Evolutionary conservation across 768 basidiomycete genomes (phyloP).

Genomic region (Calocera viscosa): DNA sequence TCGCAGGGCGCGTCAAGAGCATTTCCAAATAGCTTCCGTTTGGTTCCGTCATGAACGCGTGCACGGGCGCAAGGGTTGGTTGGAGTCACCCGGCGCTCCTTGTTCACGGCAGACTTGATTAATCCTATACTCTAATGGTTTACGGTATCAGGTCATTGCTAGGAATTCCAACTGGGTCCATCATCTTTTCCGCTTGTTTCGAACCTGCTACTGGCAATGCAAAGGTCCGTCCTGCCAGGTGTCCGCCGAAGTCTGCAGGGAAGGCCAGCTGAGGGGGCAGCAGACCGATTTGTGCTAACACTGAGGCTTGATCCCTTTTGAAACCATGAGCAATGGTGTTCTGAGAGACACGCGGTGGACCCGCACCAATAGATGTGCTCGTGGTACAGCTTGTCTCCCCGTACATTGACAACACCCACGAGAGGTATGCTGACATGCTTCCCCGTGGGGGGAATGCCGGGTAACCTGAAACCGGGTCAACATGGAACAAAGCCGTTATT

Average conservation of each 20-base stretch:
- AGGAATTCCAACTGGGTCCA: constrained; percentile 33
- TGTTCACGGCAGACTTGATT: no score
- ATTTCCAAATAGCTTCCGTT: no score
- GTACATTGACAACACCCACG: constrained; percentile 44
- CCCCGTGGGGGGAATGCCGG: constrained; percentile 42
- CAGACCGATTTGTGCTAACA: constrained; percentile 30
- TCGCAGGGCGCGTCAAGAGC: no score
- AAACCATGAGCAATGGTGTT: neutral
- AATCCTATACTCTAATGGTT: no score
- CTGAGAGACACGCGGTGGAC: neutral
- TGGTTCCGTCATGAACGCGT: no score
- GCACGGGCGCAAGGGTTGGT: no score
- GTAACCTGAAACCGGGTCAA: constrained; percentile 24
- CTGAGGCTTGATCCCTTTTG: constrained; percentile 37
- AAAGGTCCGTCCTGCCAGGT: neutral
- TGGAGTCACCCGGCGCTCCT: no score
- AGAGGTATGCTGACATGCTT: constrained; percentile 40
- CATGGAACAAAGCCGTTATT: neutral
- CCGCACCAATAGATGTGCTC: constrained; percentile 28
- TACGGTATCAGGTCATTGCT: constrained; percentile 28
- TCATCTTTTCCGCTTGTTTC: constrained; percentile 32
- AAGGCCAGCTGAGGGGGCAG: constrained; percentile 24
- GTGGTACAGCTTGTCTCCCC: constrained; percentile 40
- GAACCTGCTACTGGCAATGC: constrained; percentile 31
- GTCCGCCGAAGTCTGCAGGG: neutral